A percentile compares a stretch with the other conserved stretches of the same genome.
Conservation (phyloP, 2,329 filamentous ascomycete species). For the Colletotrichum sp. region DNA sequence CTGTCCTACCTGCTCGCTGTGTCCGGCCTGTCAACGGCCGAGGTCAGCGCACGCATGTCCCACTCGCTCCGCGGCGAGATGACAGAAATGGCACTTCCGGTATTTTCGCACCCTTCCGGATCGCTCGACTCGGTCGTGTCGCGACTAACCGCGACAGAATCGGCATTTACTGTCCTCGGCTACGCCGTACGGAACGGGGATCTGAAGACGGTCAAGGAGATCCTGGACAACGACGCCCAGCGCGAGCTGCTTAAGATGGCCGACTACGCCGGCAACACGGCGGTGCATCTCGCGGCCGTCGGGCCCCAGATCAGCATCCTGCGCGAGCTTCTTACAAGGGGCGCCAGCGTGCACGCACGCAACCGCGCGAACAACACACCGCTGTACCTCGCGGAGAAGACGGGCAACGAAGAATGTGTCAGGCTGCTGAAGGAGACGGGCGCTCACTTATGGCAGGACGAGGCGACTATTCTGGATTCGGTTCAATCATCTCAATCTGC, state of each 20-base stretch:
- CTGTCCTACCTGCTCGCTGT: constrained; percentile 82
- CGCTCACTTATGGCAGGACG: constrained; percentile 61
- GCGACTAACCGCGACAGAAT: constrained; percentile 53
- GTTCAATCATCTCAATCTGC: constrained; percentile 9
- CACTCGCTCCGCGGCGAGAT: constrained; percentile 82
- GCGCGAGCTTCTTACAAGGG: constrained; percentile 61
- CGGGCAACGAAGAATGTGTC: constrained; percentile 58
- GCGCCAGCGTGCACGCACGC: constrained; percentile 70
- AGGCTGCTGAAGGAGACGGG: constrained; percentile 62
- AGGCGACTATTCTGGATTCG: constrained; percentile 18
- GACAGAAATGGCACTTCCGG: constrained; percentile 74
- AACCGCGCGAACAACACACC: constrained; percentile 71
- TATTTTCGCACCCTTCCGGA: constrained; percentile 76
- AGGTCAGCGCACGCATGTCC: constrained; percentile 75
- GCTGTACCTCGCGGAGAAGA: constrained; percentile 66
- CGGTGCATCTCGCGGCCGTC: constrained; percentile 62
- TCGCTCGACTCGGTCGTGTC: constrained; percentile 46
- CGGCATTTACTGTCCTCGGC: constrained; percentile 76
- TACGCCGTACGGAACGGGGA: constrained; percentile 81
- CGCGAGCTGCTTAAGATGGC: constrained; percentile 72
- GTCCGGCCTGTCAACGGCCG: constrained; percentile 65
- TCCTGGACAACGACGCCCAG: constrained; percentile 66
- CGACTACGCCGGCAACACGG: constrained; percentile 84
- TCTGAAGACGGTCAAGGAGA: constrained; percentile 65
- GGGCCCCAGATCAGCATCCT: constrained; percentile 60